Evolutionary conservation across 2,329 filamentous ascomycete genomes (phyloP).

Genomic region (Colletotrichum endophyticum): DNA sequence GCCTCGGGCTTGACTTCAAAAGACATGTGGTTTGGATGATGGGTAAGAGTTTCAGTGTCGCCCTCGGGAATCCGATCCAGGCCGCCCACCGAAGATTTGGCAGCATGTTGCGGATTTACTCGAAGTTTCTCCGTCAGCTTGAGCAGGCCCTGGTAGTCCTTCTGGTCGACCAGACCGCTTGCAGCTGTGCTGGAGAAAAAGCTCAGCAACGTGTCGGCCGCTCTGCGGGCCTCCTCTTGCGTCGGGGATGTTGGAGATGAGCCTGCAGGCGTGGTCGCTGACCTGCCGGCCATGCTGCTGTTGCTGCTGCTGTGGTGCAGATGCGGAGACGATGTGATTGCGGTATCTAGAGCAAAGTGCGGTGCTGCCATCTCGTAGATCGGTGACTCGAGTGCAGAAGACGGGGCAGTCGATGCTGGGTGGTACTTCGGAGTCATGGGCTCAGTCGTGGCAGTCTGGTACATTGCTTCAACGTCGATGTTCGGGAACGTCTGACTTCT

Average conservation of each 20-base stretch:
- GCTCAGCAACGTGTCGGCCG: slow-evolving; percentile 79
- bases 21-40: slow-evolving; percentile 17
- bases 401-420: slow-evolving; percentile 50
- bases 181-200: slow-evolving; percentile 78
- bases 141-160: slow-evolving; percentile 78
- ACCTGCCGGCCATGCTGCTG: slow-evolving; percentile 43
- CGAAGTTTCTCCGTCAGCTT: slow-evolving; percentile 88
- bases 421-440: slow-evolving; percentile 56
- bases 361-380: slow-evolving; percentile 48
- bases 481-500: slow-evolving; percentile 87
- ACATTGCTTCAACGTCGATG: slow-evolving; percentile 65
- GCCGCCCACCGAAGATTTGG: slow-evolving; percentile 44
- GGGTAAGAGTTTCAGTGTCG: slow-evolving; percentile 52
- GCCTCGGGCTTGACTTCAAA: slow-evolving; percentile 36
- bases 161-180: slow-evolving; percentile 72
- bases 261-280: slow-evolving; percentile 48
- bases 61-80: slow-evolving; percentile 62
- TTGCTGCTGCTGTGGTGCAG: slow-evolving; percentile 59
- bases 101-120: slow-evolving; percentile 59
- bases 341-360: slow-evolving; percentile 48
- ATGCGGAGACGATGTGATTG: slow-evolving; percentile 41
- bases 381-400: slow-evolving; percentile 58
- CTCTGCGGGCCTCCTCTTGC: slow-evolving; percentile 84
- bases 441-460: slow-evolving; percentile 45
- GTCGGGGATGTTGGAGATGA: slow-evolving; percentile 71